Percentiles rank a stretch among this genome's conserved stretches.
Evolutionary conservation across 2,329 filamentous ascomycete species (phyloP).

Genomic region (Penicillium capsulatum): DNA sequence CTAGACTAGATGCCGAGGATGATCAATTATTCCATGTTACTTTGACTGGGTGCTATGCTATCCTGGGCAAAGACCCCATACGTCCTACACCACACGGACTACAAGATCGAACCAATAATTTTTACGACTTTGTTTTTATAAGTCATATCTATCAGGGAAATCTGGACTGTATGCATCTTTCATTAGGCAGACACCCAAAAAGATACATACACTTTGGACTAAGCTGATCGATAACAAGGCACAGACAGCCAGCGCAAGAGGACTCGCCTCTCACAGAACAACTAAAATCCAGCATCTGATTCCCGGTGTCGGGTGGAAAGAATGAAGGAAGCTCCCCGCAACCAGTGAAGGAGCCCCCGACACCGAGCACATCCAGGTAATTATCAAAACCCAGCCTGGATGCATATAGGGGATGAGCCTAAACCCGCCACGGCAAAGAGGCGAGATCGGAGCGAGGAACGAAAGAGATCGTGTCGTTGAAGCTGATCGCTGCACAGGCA

Average conservation of each 20-base stretch:
- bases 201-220: conserved; percentile 13
- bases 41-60: too few species aligned
- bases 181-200: conserved; percentile 11
- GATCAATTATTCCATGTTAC: too few species aligned
- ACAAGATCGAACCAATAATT: too few species aligned
- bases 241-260: conserved; percentile 24
- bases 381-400: conserved; percentile 44
- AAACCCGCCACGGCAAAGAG: conserved; percentile 20
- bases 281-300: conserved; percentile 48
- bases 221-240: conserved; percentile 16
- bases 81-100: too few species aligned
- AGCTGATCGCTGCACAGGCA: not conserved
- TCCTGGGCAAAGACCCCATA: too few species aligned
- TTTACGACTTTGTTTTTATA: too few species aligned
- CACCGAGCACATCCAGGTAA: conserved; percentile 36
- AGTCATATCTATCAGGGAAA: not conserved
- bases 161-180: conserved; percentile 20
- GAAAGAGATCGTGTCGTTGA: not conserved
- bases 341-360: conserved; percentile 26
- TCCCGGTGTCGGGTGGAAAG: conserved; percentile 34
- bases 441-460: conserved; percentile 1
- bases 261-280: conserved; percentile 36
- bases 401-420: conserved; percentile 53
- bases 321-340: conserved; percentile 18
- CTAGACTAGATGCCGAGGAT: too few species aligned